phyloP scores from a whole-genome alignment of 495 filamentous ascomycete genomes.

The Aspergillus asperescens region DNA sequence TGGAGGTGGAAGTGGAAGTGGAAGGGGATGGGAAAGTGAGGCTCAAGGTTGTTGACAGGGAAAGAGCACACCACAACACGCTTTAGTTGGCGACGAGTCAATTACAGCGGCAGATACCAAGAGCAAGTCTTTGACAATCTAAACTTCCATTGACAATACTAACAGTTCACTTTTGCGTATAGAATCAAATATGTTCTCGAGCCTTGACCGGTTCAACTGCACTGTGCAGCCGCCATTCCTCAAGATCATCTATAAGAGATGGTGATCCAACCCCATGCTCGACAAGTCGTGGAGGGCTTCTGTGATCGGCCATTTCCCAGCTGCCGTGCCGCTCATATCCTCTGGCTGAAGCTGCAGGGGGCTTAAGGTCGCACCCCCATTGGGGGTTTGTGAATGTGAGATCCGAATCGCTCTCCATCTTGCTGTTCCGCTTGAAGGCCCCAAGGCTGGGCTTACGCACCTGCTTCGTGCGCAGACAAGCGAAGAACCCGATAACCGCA shows the following conservation, averaged over 20 bases:
- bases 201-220: conserved; percentile 27
- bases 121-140: background rate
- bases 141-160: background rate
- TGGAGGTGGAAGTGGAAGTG: background rate
- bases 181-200: conserved; percentile 32
- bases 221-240: conserved; percentile 28
- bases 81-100: background rate
- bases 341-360: conserved; percentile 17
- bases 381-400: conserved; percentile 33
- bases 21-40: background rate
- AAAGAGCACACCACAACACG: conserved; percentile 5
- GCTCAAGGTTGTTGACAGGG: conserved; percentile 6
- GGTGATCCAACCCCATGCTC: conserved; percentile 9
- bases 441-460: conserved; percentile 25
- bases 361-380: conserved; percentile 25
- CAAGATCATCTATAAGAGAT: conserved; percentile 21
- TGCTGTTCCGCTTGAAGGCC: conserved; percentile 47
- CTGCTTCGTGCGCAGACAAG: conserved; percentile 35
- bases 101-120: background rate
- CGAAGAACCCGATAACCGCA: conserved; percentile 29
- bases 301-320: conserved; percentile 47
- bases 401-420: conserved; percentile 48
- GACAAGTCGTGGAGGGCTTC: background rate
- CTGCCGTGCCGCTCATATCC: conserved; percentile 47
- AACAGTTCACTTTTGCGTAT: background rate